These are phyloP conservation scores for Aspergillus tubingensis DNA, from an alignment of 2,329 filamentous ascomycete species.

Conservation along the genomic window DNA sequence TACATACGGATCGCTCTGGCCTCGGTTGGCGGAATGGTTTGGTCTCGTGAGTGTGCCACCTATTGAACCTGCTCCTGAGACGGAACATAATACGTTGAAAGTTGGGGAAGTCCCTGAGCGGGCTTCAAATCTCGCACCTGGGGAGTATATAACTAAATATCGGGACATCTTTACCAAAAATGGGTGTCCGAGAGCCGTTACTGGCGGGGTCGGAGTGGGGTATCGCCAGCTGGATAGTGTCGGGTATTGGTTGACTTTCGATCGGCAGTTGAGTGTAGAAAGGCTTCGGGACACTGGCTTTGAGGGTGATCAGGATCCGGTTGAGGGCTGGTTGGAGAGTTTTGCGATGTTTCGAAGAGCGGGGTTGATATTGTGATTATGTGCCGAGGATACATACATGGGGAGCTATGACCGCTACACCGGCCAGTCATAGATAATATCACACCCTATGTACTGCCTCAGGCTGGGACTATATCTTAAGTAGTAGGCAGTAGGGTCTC, in stretches of 20 bases:
- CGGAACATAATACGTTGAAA: not conserved
- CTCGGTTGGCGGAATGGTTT: constrained; percentile 32
- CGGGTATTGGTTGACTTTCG: constrained; percentile 52
- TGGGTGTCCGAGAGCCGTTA: constrained; percentile 27
- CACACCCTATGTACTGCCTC: too few relatives aligned
- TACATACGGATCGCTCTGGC: constrained; percentile 32
- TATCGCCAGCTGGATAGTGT: constrained; percentile 46
- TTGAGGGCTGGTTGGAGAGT: constrained; percentile 46
- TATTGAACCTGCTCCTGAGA: not conserved
- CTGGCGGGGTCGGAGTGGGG: constrained; percentile 41
- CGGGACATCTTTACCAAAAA: constrained; percentile 31
- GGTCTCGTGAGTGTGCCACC: constrained; percentile 30
- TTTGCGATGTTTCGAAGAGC: constrained; percentile 48
- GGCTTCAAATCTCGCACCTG: constrained; percentile 7
- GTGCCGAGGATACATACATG: too few relatives aligned
- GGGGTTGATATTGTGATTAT: constrained; percentile 41
- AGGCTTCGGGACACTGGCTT: constrained; percentile 46
- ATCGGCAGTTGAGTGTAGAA: constrained; percentile 50
- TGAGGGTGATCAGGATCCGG: constrained; percentile 39
- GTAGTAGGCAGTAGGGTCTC: too few relatives aligned
- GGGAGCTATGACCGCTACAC: too few relatives aligned
- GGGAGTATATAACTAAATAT: constrained; percentile 31
- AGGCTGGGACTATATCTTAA: too few relatives aligned
- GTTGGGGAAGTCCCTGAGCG: not conserved
- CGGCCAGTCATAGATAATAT: too few relatives aligned